Conservation (phyloP, 73 alveolate species). For the Blepharisma stoltei region DNA sequence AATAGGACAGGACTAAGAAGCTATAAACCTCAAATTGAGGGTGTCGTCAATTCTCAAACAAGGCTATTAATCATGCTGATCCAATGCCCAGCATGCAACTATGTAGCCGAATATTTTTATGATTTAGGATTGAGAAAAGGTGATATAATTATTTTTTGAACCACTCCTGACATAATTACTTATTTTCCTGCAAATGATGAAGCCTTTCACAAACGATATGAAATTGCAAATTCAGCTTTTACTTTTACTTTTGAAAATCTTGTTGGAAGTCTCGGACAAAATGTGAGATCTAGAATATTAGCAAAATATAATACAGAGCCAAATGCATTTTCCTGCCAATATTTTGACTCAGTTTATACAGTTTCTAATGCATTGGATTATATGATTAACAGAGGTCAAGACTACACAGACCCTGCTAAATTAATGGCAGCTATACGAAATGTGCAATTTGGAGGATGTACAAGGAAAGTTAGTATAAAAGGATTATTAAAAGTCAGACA, state of each 20-base stretch:
- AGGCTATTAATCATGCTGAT: neutral
- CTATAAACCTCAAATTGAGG: neutral
- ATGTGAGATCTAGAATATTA: neutral
- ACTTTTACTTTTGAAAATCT: no score
- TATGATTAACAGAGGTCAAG: neutral
- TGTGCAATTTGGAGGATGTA: neutral
- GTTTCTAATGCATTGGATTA: neutral
- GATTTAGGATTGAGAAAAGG: constrained; percentile 24
- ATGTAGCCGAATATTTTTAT: neutral
- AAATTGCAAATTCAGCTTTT: neutral
- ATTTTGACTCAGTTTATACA: neutral
- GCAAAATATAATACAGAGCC: neutral
- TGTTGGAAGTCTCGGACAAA: no score
- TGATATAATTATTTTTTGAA: neutral
- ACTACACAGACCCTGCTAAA: neutral
- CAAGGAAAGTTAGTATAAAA: neutral
- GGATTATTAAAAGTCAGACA: no score
- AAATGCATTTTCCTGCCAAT: neutral
- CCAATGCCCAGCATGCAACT: neutral
- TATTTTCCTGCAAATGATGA: neutral
- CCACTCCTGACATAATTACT: neutral
- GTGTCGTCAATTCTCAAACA: neutral
- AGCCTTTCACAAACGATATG: neutral
- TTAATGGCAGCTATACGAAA: neutral
- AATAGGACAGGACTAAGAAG: neutral